Evolutionary conservation across 2,329 filamentous ascomycete genomes (phyloP).

Genomic region (Aureobasidium sp.): DNA sequence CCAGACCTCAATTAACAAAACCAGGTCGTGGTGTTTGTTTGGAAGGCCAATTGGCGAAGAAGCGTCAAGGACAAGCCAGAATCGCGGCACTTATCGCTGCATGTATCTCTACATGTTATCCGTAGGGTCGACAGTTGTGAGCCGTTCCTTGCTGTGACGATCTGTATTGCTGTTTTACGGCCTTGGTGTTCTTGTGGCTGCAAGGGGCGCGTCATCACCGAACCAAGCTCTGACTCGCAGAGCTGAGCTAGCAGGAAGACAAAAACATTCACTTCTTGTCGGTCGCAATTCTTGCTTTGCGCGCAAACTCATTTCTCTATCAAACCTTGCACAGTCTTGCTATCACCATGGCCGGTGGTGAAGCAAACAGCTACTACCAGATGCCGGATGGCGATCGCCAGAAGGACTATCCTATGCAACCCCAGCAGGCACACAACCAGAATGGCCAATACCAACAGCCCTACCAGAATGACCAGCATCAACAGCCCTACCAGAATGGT

Average conservation of each 20-base stretch:
- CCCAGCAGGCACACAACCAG: conserved; percentile 9
- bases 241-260: conserved; percentile 8
- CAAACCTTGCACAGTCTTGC: background rate
- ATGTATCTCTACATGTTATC: background rate
- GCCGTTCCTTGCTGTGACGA: conserved; percentile 3
- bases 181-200: background rate
- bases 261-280: conserved; percentile 4
- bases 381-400: conserved; percentile 18
- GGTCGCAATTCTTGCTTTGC: background rate
- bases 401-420: conserved; percentile 16
- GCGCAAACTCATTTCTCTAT: background rate
- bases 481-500: conserved; percentile 17
- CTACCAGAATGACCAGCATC: conserved; percentile 19
- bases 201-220: background rate
- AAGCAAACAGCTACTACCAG: conserved; percentile 34
- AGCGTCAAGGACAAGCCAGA: background rate
- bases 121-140: background rate
- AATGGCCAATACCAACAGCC: conserved; percentile 23
- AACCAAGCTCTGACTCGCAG: background rate
- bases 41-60: background rate
- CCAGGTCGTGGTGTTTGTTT: background rate
- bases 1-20: too few relatives aligned
- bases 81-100: background rate
- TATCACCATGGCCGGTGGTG: conserved; percentile 20
- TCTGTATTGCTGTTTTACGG: background rate